These are phyloP conservation scores for Nitzschia sp. DNA, from an alignment of 108 stramenopile genomes.

Conservation along the genomic window DNA sequence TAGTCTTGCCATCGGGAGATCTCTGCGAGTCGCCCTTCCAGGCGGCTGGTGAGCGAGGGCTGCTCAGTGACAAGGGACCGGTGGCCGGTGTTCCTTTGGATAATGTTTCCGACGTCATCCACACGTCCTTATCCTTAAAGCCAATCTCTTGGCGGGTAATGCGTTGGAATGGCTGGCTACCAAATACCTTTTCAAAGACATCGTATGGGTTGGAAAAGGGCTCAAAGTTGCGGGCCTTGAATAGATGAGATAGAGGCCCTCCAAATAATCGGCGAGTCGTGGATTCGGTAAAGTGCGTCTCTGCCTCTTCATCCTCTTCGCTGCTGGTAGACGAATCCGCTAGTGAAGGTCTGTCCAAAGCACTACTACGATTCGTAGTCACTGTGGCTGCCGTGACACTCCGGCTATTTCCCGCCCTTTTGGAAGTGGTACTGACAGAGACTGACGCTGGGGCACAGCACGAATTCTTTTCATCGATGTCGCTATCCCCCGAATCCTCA, in stretches of 20 bases:
- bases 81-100: not conserved
- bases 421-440: not conserved
- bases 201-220: conserved; percentile 50
- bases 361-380: not conserved
- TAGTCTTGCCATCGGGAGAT: conserved; percentile 20
- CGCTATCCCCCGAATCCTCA: not conserved
- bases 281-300: conserved; percentile 36
- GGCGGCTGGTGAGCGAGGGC: conserved; percentile 5
- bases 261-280: conserved; percentile 47
- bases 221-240: conserved; percentile 41
- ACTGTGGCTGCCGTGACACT: conserved; percentile 11
- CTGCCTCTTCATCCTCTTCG: conserved; percentile 18
- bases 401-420: not conserved
- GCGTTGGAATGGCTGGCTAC: conserved; percentile 25
- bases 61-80: not conserved
- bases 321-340: not conserved
- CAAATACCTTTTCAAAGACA: conserved; percentile 56
- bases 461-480: not conserved
- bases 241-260: conserved; percentile 44
- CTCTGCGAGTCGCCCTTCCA: conserved; percentile 28
- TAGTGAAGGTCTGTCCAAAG: not conserved
- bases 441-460: not conserved
- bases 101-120: too few relatives aligned
- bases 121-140: too few relatives aligned
- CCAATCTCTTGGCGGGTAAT: not conserved